These are phyloP conservation scores for Helenozyma rhizophorensis DNA, from an alignment of 805 yeast species.

Conservation along the genomic window DNA sequence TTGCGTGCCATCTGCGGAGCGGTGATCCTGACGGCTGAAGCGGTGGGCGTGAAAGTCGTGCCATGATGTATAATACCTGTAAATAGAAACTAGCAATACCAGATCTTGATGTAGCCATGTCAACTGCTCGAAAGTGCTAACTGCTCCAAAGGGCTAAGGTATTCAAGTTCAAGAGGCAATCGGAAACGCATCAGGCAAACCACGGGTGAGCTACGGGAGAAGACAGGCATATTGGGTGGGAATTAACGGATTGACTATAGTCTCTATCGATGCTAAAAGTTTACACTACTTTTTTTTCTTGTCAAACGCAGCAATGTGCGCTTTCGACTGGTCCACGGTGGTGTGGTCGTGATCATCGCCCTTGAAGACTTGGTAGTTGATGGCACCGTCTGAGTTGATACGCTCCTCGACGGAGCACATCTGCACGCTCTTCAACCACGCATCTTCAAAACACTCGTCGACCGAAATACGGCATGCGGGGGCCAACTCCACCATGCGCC, in stretches of 20 bases:
- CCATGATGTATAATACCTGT: conserved; percentile 35
- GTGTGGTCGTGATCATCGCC: conserved; percentile 76
- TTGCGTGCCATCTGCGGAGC: conserved; percentile 76
- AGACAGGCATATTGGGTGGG: too few species aligned
- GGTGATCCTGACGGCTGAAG: conserved; percentile 82
- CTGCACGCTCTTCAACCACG: conserved; percentile 59
- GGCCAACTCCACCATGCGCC: conserved; percentile 76
- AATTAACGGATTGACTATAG: too few species aligned
- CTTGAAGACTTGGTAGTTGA: conserved; percentile 33
- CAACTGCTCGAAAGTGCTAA: too few species aligned
- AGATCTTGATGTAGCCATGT: too few species aligned
- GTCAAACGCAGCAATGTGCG: conserved; percentile 91
- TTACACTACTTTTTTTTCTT: conserved; percentile 65
- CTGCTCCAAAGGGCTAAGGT: too few species aligned
- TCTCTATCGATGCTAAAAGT: too few species aligned
- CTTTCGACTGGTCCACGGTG: conserved; percentile 86
- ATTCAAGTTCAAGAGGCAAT: too few species aligned
- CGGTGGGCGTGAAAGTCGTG: conserved; percentile 81
- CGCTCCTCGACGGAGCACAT: conserved; percentile 63
- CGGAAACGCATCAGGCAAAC: too few species aligned
- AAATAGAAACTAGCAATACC: conserved; percentile 7
- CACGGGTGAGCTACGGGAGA: too few species aligned
- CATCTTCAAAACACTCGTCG: conserved; percentile 71
- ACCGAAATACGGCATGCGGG: conserved; percentile 83
- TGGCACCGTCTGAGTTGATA: conserved; percentile 33